phyloP scores from a whole-genome alignment of 805 yeast species.

The Hanseniaspora occidentalis region DNA sequence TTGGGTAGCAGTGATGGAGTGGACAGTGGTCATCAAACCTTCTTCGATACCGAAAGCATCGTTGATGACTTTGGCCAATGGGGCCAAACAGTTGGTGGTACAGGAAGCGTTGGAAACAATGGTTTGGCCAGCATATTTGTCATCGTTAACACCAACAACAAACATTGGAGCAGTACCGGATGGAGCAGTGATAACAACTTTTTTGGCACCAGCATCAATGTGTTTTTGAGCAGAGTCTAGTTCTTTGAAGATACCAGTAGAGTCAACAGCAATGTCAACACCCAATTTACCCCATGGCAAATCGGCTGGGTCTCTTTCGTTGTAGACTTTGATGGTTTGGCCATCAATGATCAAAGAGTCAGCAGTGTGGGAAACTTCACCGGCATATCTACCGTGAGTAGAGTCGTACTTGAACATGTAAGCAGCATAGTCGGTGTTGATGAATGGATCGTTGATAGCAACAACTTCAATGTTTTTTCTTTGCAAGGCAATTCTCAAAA shows the following conservation, averaged over 20 bases:
- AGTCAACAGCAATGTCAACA: conserved; percentile 54
- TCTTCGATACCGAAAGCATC: conserved; percentile 57
- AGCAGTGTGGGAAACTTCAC: conserved; percentile 44
- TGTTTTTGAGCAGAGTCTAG: conserved; percentile 56
- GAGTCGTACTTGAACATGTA: conserved; percentile 69
- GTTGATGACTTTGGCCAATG: conserved; percentile 57
- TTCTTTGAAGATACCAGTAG: conserved; percentile 63
- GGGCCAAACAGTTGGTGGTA: conserved; percentile 67
- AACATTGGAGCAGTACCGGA: conserved; percentile 63
- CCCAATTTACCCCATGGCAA: conserved; percentile 57
- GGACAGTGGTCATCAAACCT: conserved; percentile 67
- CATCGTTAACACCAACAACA: conserved; percentile 59
- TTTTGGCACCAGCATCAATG: conserved; percentile 63
- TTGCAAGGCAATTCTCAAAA: conserved; percentile 45
- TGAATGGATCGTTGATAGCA: conserved; percentile 61
- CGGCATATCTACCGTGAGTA: conserved; percentile 52
- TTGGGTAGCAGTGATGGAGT: conserved; percentile 61
- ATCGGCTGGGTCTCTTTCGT: conserved; percentile 54
- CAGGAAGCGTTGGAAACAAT: conserved; percentile 62
- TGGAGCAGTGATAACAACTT: conserved; percentile 62
- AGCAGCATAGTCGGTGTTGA: conserved; percentile 55
- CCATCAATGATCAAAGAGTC: conserved; percentile 43
- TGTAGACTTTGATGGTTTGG: conserved; percentile 35
- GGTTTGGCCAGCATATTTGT: conserved; percentile 43
- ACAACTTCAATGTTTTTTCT: conserved; percentile 45